phyloP scores from a whole-genome alignment of 2,329 filamentous ascomycete species.

The Blastomyces gilchristii region DNA sequence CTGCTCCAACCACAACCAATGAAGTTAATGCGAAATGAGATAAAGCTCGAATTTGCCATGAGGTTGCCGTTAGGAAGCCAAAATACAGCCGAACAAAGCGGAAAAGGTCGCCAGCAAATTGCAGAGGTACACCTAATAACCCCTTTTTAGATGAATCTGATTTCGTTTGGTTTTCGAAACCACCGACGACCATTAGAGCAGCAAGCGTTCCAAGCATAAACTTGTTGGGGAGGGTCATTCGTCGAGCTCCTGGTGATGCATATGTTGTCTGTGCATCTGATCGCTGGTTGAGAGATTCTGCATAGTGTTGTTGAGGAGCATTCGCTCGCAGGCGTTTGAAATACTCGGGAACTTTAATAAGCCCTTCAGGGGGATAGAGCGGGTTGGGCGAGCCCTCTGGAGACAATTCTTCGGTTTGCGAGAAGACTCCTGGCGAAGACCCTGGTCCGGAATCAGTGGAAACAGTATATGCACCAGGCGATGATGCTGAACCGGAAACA shows the following conservation, averaged over 20 bases:
- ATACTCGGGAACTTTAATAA: conserved; percentile 36
- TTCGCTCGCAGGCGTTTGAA: conserved; percentile 34
- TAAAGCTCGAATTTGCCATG: conserved; percentile 30
- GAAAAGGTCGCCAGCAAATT: conserved; percentile 40
- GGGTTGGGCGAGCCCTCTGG: conserved; percentile 25
- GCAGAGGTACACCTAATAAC: conserved; percentile 54
- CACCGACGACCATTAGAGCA: conserved; percentile 84
- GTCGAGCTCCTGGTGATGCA: conserved; percentile 33
- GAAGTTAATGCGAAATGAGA: conserved; percentile 42
- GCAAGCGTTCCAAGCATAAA: conserved; percentile 89
- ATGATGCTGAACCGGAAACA: conserved; percentile 33
- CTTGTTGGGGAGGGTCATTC: conserved; percentile 53
- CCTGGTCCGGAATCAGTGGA: conserved; percentile 29
- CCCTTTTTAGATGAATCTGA: conserved; percentile 51
- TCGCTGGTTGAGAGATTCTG: conserved; percentile 31
- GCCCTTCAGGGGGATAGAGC: conserved; percentile 31
- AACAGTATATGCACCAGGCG: conserved; percentile 30
- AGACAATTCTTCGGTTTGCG: conserved; percentile 29
- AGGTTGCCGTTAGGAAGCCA: conserved; percentile 19
- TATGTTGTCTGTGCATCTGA: conserved; percentile 17
- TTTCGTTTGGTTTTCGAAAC: conserved; percentile 58
- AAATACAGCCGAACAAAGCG: conserved; percentile 20
- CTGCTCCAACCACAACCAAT: conserved; percentile 42
- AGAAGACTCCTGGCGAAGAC: conserved; percentile 34
- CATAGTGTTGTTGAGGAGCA: conserved; percentile 26